A percentile compares a stretch with the other conserved stretches of the same genome.
Evolutionary conservation across 192 early-diverging fungal genomes (phyloP).

Genomic region (Radiomyces spectabilis): DNA sequence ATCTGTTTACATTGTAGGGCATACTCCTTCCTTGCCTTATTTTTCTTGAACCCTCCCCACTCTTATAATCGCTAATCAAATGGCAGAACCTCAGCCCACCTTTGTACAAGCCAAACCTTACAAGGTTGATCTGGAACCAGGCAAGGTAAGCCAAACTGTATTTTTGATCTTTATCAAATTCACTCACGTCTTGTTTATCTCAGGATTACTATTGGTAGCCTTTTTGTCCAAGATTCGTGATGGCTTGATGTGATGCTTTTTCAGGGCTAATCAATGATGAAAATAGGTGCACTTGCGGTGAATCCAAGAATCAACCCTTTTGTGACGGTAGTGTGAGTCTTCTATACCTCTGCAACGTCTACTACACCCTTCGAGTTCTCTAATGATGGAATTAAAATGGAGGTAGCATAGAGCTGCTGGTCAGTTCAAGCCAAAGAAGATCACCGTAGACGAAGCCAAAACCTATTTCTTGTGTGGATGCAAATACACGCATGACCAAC

Average conservation of each 20-base stretch:
- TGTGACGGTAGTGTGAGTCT: slow-evolving; percentile 12
- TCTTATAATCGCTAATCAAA: too few relatives aligned
- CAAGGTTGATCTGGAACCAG: slow-evolving; percentile 9
- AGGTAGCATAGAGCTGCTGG: slow-evolving; percentile 7
- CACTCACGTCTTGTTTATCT: not conserved
- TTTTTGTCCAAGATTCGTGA: not conserved
- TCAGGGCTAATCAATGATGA: not conserved
- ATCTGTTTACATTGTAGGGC: too few relatives aligned
- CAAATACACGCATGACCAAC: slow-evolving; percentile 15
- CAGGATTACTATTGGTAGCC: slow-evolving; percentile 10
- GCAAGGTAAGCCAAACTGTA: slow-evolving; percentile 3
- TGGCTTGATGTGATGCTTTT: too few relatives aligned
- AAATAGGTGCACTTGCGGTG: slow-evolving; percentile 11
- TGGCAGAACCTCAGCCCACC: not conserved
- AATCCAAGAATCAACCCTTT: slow-evolving; percentile 14
- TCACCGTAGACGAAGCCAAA: slow-evolving; percentile 11
- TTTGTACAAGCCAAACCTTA: slow-evolving; percentile 16
- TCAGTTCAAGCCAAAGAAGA: slow-evolving; percentile 11
- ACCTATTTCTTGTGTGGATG: slow-evolving; percentile 14
- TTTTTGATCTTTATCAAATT: not conserved
- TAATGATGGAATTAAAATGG: not conserved
- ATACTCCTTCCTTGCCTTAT: too few relatives aligned
- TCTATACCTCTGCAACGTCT: not conserved
- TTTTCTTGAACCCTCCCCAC: too few relatives aligned
- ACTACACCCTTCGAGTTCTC: not conserved